Conservation (phyloP, 2,329 filamentous ascomycete species). For the Penicillium sp. region DNA sequence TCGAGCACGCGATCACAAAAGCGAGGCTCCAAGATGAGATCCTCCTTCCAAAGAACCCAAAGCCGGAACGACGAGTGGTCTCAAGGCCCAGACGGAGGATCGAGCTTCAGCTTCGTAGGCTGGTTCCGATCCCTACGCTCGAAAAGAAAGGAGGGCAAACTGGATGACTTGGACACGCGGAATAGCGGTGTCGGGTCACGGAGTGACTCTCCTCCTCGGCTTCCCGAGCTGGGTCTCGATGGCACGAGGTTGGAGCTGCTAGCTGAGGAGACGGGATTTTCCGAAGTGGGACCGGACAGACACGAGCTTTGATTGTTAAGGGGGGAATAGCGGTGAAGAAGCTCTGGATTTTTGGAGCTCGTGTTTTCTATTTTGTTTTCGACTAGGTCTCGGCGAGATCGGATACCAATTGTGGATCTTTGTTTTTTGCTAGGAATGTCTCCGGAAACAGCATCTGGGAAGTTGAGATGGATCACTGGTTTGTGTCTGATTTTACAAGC, state of each 20-base stretch:
- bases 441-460: neutral
- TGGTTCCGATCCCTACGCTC: neutral
- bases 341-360: neutral
- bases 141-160: neutral
- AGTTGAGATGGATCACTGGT: neutral
- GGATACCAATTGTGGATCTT: neutral
- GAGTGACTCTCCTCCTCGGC: neutral
- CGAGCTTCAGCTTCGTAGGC: neutral
- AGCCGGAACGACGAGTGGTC: neutral
- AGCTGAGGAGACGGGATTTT: neutral
- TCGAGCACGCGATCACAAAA: neutral
- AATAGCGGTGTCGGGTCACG: neutral
- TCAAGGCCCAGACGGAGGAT: neutral
- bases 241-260: neutral
- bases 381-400: neutral
- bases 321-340: neutral
- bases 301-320: neutral
- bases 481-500: neutral
- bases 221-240: slow-evolving; percentile 1
- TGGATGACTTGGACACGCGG: neutral
- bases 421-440: neutral
- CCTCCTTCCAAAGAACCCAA: neutral
- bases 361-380: neutral
- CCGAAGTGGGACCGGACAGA: neutral
- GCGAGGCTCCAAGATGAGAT: neutral